Percentiles rank a stretch among this genome's conserved stretches.
Evolutionary conservation across 371 early-diverging fungal genomes (phyloP).

Genomic region (Umbelopsis sp.): DNA sequence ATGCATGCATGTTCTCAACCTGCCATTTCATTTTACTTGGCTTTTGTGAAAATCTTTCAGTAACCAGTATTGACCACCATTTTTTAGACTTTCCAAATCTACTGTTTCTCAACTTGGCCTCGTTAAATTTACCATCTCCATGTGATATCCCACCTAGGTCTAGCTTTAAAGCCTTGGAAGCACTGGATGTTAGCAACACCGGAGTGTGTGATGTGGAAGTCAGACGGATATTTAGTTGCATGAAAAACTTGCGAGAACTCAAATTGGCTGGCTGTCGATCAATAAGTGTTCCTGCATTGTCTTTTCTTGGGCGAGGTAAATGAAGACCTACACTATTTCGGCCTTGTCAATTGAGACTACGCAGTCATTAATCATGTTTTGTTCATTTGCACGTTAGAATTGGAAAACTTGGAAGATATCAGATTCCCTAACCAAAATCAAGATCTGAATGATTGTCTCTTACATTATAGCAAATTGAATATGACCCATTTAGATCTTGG

Average conservation of each 20-base stretch:
- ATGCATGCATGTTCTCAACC: too few relatives aligned
- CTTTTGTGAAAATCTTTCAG: background rate
- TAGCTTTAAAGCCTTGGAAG: conserved; percentile 20
- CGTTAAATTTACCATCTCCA: conserved; percentile 19
- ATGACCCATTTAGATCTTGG: conserved; percentile 37
- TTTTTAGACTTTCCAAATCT: conserved; percentile 31
- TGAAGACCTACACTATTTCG: background rate
- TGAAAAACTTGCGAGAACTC: conserved; percentile 32
- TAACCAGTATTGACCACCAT: background rate
- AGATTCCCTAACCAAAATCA: conserved; percentile 45
- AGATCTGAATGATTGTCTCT: conserved; percentile 32
- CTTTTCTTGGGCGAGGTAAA: conserved; percentile 38
- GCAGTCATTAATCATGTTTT: too few relatives aligned
- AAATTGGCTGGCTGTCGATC: conserved; percentile 34
- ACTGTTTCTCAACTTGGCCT: conserved; percentile 32
- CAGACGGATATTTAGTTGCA: conserved; percentile 27
- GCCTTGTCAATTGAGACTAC: background rate
- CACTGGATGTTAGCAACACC: conserved; percentile 37
- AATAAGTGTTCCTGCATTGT: conserved; percentile 30
- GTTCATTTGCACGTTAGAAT: conserved; percentile 22
- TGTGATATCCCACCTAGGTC: background rate
- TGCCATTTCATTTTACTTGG: too few relatives aligned
- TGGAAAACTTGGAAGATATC: conserved; percentile 30
- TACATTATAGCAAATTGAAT: conserved; percentile 8
- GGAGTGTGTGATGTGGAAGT: conserved; percentile 32